Evolutionary conservation across 176 grass and related monocot species (phyloP).

Genomic region (Oryza coarctata): DNA sequence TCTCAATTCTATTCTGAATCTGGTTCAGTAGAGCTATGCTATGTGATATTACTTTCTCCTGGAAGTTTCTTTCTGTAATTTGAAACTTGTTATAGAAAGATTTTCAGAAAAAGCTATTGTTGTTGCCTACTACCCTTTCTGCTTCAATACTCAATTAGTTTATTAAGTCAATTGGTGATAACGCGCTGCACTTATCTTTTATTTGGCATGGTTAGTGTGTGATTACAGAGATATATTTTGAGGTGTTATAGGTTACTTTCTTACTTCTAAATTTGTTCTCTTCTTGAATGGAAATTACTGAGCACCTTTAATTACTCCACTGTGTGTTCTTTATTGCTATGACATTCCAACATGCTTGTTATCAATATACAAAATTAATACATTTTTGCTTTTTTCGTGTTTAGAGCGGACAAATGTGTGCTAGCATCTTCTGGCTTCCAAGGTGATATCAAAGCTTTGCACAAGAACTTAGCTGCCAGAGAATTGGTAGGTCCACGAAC

Average conservation of each 20-base stretch:
- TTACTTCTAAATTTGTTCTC: background rate
- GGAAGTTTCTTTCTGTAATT: background rate
- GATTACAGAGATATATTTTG: background rate
- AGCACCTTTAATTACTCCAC: background rate
- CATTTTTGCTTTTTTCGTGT: slow-evolving; percentile 2
- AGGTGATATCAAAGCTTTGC: slow-evolving; percentile 95
- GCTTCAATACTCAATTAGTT: background rate
- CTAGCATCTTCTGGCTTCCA: slow-evolving; percentile 93
- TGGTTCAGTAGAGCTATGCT: background rate
- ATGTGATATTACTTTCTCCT: background rate
- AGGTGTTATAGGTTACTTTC: background rate
- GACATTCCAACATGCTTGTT: slow-evolving; percentile 9
- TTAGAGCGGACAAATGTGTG: slow-evolving; percentile 81
- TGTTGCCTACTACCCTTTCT: background rate
- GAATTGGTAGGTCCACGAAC: slow-evolving; percentile 53
- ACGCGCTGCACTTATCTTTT: background rate
- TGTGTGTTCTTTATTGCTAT: background rate
- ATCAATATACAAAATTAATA: background rate
- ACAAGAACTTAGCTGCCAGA: slow-evolving; percentile 88
- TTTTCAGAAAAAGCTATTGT: background rate
- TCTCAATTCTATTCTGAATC: background rate
- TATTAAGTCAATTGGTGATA: background rate
- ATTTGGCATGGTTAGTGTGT: background rate
- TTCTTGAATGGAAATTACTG: background rate
- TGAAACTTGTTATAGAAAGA: background rate